These are phyloP conservation scores for Chlorella sp. DNA, from an alignment of 139 green algal genomes.

Conservation along the genomic window DNA sequence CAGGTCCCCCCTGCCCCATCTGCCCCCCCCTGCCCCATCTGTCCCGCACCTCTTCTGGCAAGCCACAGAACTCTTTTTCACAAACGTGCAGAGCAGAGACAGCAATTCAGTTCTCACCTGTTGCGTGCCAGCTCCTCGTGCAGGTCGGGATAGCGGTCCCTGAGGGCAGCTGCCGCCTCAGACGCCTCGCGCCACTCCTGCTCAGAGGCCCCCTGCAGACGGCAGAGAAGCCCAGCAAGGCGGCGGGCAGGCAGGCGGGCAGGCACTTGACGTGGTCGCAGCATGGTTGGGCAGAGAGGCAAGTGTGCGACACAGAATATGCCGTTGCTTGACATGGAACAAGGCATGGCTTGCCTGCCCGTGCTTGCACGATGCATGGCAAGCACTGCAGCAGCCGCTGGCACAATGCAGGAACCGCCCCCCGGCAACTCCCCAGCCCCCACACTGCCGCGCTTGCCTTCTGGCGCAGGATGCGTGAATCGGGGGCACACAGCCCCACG, in stretches of 20 bases:
- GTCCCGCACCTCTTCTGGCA: too few species aligned
- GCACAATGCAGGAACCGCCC: not conserved
- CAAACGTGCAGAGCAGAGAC: not conserved
- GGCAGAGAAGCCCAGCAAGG: not conserved
- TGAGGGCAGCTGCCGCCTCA: constrained; percentile 33
- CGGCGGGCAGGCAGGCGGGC: not conserved
- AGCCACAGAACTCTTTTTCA: too few species aligned
- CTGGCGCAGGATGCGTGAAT: constrained; percentile 74
- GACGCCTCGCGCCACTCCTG: constrained; percentile 52
- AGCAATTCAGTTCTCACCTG: not conserved
- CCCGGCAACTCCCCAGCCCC: not conserved
- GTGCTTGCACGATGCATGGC: too few species aligned
- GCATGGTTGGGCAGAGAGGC: too few species aligned
- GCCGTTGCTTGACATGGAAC: too few species aligned
- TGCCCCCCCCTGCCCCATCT: too few species aligned
- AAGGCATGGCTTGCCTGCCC: too few species aligned
- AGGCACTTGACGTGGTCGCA: not conserved
- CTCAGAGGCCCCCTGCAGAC: constrained; percentile 11
- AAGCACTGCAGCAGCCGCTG: too few species aligned
- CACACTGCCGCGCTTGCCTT: constrained; percentile 29
- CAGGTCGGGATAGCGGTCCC: constrained; percentile 49
- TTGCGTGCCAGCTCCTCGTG: constrained; percentile 61
- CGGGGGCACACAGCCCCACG: constrained; percentile 71
- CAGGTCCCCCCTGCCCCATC: too few species aligned
- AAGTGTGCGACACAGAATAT: too few species aligned